Percentiles rank a stretch among this genome's conserved stretches.
These are phyloP conservation scores for Xylaria telfairii DNA, from an alignment of 495 filamentous ascomycete genomes.

Conservation along the genomic window DNA sequence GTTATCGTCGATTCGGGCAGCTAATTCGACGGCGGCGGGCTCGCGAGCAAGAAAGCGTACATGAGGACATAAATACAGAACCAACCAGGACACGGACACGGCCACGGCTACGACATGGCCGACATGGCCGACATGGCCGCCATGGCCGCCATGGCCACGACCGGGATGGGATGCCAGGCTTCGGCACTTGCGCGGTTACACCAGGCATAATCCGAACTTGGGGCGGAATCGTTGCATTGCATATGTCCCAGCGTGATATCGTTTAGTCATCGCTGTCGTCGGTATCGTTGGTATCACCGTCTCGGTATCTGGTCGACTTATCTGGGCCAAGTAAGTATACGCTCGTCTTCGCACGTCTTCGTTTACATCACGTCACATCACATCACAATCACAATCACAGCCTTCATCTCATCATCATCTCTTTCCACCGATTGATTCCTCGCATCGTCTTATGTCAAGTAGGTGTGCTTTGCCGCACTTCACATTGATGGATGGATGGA, in stretches of 20 bases:
- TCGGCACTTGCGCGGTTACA: slow-evolving; percentile 21
- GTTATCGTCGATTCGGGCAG: not conserved
- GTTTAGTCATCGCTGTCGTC: not conserved
- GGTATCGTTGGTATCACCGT: too few species aligned
- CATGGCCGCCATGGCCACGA: not conserved
- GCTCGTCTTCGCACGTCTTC: not conserved
- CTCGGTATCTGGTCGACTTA: too few species aligned
- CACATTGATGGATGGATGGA: not conserved
- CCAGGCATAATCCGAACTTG: not conserved
- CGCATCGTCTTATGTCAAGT: not conserved
- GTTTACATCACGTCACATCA: too few species aligned
- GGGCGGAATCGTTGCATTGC: slow-evolving; percentile 17
- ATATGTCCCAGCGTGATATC: not conserved
- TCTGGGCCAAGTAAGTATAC: too few species aligned
- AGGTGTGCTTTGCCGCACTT: not conserved
- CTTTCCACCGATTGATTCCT: not conserved
- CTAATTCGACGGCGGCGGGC: slow-evolving; percentile 3
- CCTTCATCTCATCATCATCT: not conserved
- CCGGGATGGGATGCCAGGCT: not conserved
- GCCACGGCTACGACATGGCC: too few species aligned
- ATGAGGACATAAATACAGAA: not conserved
- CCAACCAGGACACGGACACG: too few species aligned
- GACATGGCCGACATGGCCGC: not conserved
- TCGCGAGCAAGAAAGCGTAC: too few species aligned
- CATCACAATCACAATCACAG: too few species aligned